Base-by-base conservation (phyloP, 805 yeast species). In the Saccharomycopsis sp. region DNA sequence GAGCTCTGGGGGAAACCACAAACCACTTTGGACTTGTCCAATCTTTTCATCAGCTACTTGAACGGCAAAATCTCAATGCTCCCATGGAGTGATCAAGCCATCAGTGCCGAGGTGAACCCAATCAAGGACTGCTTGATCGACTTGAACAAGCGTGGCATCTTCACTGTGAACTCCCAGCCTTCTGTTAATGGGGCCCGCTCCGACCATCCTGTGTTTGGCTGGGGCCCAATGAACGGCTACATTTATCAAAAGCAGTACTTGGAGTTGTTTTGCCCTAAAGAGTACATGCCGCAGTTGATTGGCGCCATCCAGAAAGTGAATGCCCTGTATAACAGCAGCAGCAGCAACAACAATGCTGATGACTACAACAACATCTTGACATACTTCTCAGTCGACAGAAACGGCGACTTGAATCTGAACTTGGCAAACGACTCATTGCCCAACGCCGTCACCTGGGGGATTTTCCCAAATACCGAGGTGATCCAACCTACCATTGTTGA, bases 401-500 rank as follows among this genome's bases (percentile, higher is more conserved):
- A 75, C 2, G 75, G 72, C 32, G 60, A 74, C 31, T 64, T 87
- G 40, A 48, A 50, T 15, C 74, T 94, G 37, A 88, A 88, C 59
- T 76, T 86, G 36, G 71, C 71, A 18, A 77, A 73, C 34, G 84
- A 78, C 43, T 55, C 65, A 27, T 81, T 77, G 48, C 87, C 94
- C 49, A 88, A 85, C 56, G 96, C 97, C 6, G 96, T 89, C 42
- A 89, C 97, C 15, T 89, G 97, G 97, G 97, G 97, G 49, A 86
- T 88, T 41, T 87, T 85, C 75, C 96, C 97, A 20, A 95, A 95
- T 29, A 81, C 80, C 55, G 96, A 89, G 63, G 82, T 89, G 40
- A 69, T 85, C 49, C 97, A 89, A 64, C 96, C 97, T 39, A 89
- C 97, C 0, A 86, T 89, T 57, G 96, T 89, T 16, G 97, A 89